Percentiles rank a stretch among this genome's conserved stretches.
Evolutionary conservation across 2,329 filamentous ascomycete genomes (phyloP).

Genomic region (Pezicula neosporulosa): DNA sequence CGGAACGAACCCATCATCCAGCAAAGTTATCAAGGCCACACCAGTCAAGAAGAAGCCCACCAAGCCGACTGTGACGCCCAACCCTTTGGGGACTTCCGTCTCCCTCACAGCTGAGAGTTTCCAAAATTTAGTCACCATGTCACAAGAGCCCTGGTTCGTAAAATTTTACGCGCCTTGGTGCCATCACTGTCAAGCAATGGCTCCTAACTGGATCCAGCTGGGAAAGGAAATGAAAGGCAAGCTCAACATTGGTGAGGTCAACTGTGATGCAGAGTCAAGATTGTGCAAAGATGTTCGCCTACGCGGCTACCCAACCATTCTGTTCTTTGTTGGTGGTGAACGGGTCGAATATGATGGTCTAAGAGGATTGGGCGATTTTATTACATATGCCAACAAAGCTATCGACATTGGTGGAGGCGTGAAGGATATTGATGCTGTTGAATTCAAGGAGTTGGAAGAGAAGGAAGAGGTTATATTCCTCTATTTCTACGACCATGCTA

Average conservation of each 20-base stretch:
- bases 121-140: conserved; percentile 78
- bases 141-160: conserved; percentile 93
- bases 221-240: conserved; percentile 86
- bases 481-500: conserved; percentile 97
- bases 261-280: conserved; percentile 80
- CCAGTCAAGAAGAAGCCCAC: conserved; percentile 38
- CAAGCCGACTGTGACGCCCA: conserved; percentile 56
- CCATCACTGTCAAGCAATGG: conserved; percentile 89
- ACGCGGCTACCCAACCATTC: conserved; percentile 79
- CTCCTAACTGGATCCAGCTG: conserved; percentile 84
- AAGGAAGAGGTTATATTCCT: conserved; percentile 95
- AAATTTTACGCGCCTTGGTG: conserved; percentile 99
- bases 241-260: conserved; percentile 92
- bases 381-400: conserved; percentile 83
- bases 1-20: conserved; percentile 15
- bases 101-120: conserved; percentile 81
- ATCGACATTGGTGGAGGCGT: conserved; percentile 74
- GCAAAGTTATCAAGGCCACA: conserved; percentile 21
- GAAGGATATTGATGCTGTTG: conserved; percentile 71
- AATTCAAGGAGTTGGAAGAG: conserved; percentile 80
- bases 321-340: conserved; percentile 91
- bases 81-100: conserved; percentile 72
- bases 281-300: conserved; percentile 91
- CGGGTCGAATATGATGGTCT: conserved; percentile 91
- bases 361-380: conserved; percentile 85